Evolutionary conservation across 495 filamentous ascomycete genomes (phyloP), one percentile per base, ranked within the genome.

Genomic region (Amphirosellinia nigrospora): DNA sequence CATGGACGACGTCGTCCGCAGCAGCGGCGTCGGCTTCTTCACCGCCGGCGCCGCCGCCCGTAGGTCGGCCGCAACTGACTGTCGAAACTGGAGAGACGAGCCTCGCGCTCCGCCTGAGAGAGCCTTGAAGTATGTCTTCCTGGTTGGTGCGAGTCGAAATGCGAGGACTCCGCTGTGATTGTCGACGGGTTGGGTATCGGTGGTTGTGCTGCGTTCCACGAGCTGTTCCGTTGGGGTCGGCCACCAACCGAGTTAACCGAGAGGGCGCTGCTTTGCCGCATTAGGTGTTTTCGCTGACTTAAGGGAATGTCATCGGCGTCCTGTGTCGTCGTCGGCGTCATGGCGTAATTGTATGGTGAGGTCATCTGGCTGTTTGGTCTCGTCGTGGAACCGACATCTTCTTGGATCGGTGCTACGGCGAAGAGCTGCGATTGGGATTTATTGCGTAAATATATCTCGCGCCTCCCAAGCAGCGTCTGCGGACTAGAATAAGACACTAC

Each of bases 61-160:
- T 13, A 89, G 77, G 41, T 94, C 91, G 13, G 89, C 84, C 11
- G 88, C 88, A 7, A 96, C 81, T 4, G 88, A 91, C 70, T 89
- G 87, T 21, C 93, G 86, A 87, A 93, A 96, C n/a, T 82, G 85
- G 91, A 91, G 59, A 96, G 87, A 73, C 86, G 84, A 0, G 87
- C 84, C 32, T 90, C 88, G 26, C 89, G 84, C 45, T 83, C 84
- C 6, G 77, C 76, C 6, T 82, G 79, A 19, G 85, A 75, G 7
- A 82, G 77, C 0, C 75, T 34, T 13, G 66, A 76, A 23, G 80
- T 81, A 52, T 70, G 75, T 19, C 89, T 84, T 28, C 78, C 78
- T 1, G 89, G 88, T 69, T 89, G 89, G 70, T 90, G 86, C 0
- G 87, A 87, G 76, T 90, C 81, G 72, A 86, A 89, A 38, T 75